These are phyloP conservation scores for Trichosporon asahii DNA, from an alignment of 1,284 basidiomycete genomes.

Conservation along the genomic window DNA sequence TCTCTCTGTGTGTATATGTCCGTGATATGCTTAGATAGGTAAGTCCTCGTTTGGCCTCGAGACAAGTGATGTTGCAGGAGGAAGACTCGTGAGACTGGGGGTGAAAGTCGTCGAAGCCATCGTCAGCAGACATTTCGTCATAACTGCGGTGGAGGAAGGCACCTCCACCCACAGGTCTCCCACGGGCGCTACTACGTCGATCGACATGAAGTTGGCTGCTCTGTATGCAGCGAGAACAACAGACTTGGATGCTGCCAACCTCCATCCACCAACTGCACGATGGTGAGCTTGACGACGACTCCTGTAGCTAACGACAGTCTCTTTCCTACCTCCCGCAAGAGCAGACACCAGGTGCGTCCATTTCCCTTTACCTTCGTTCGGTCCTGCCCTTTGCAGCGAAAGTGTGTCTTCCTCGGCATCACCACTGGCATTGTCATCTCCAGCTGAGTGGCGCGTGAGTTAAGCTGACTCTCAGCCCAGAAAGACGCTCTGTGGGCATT, in stretches of 20 bases:
- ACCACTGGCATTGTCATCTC: neutral
- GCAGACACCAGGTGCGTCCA: slow-evolving; percentile 34
- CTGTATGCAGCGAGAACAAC: neutral
- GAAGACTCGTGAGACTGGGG: neutral
- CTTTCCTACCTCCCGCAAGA: slow-evolving; percentile 44
- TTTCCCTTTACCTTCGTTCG: neutral
- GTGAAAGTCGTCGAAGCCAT: neutral
- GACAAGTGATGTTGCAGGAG: neutral
- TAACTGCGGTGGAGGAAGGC: neutral
- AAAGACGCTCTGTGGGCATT: slow-evolving; percentile 45
- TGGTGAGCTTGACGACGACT: slow-evolving; percentile 3
- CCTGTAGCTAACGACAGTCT: slow-evolving; percentile 29
- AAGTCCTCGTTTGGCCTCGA: neutral
- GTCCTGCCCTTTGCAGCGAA: too few relatives aligned
- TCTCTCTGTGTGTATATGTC: neutral
- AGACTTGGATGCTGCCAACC: neutral
- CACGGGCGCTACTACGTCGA: neutral
- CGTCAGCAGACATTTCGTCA: neutral
- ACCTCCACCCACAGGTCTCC: slow-evolving; percentile 3
- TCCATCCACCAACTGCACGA: slow-evolving; percentile 2
- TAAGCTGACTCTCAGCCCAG: slow-evolving; percentile 25
- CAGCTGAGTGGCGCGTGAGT: neutral
- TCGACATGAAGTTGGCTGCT: neutral
- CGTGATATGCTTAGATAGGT: too few relatives aligned
- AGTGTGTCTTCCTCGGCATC: neutral